These are phyloP conservation scores for Cylindrotheca closterium DNA, from an alignment of 108 stramenopile genomes.

Conservation along the genomic window DNA sequence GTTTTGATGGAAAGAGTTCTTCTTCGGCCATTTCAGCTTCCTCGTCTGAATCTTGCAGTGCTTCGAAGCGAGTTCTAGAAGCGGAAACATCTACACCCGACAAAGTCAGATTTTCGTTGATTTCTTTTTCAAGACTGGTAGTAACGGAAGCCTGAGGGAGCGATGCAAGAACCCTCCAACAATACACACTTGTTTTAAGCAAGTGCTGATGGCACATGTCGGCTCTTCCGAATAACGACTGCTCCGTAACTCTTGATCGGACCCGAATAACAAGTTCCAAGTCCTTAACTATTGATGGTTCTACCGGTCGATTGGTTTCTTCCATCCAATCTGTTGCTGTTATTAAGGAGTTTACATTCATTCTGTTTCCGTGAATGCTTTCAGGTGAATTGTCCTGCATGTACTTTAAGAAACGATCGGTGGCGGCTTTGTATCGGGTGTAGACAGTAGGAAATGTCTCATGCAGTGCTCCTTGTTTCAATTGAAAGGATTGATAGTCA, in stretches of 20 bases:
- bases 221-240: slow-evolving; percentile 36
- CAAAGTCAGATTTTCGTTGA: neutral
- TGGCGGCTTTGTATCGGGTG: slow-evolving; percentile 36
- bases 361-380: slow-evolving; percentile 1
- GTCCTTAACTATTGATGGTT: slow-evolving; percentile 29
- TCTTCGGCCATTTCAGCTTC: no score
- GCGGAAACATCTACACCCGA: no score
- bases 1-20: slow-evolving; percentile 12
- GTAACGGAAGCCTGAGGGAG: no score
- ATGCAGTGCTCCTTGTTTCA: slow-evolving; percentile 15
- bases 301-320: slow-evolving; percentile 5
- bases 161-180: slow-evolving; percentile 15
- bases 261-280: slow-evolving; percentile 36
- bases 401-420: slow-evolving; percentile 31
- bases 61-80: neutral
- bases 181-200: slow-evolving; percentile 34
- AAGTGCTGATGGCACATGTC: slow-evolving; percentile 33
- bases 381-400: slow-evolving; percentile 15
- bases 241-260: slow-evolving; percentile 29
- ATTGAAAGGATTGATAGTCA: neutral
- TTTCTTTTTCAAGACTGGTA: no score
- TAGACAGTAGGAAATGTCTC: no score
- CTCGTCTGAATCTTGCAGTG: slow-evolving; percentile 22
- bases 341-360: slow-evolving; percentile 27
- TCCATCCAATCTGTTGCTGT: slow-evolving; percentile 39